These are phyloP conservation scores for Diaporthe citriasiana DNA, from an alignment of 2,329 filamentous ascomycete genomes.

Conservation along the genomic window DNA sequence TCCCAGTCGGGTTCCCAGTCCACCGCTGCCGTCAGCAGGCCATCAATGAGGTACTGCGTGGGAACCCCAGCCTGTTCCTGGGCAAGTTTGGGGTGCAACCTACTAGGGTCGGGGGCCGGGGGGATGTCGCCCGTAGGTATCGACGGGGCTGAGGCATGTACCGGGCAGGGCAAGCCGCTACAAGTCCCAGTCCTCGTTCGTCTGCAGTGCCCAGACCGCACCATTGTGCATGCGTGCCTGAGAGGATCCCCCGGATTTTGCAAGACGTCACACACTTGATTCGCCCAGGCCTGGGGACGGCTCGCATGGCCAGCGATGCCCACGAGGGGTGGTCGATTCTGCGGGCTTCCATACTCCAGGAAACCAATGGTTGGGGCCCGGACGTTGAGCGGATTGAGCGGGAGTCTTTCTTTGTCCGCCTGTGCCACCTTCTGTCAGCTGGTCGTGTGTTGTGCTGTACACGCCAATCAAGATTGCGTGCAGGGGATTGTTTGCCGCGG, in stretches of 20 bases:
- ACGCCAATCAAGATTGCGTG: conserved; percentile 9
- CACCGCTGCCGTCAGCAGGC: conserved; percentile 40
- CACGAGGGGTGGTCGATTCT: conserved; percentile 1
- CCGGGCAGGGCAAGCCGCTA: conserved; percentile 20
- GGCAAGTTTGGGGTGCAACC: conserved; percentile 35
- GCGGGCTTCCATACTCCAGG: background rate
- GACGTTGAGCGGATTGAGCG: conserved; percentile 1
- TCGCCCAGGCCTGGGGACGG: background rate
- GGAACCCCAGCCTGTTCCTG: conserved; percentile 36
- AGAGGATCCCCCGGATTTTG: conserved; percentile 31
- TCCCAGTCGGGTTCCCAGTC: conserved; percentile 38
- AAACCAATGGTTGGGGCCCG: background rate
- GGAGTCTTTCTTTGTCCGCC: conserved; percentile 6
- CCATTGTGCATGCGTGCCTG: conserved; percentile 26
- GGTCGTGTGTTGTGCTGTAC: conserved; percentile 14
- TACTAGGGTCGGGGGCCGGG: conserved; percentile 37
- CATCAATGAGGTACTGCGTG: conserved; percentile 35
- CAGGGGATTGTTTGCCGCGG: conserved; percentile 15
- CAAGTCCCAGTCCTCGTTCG: conserved; percentile 4
- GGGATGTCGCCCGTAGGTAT: conserved; percentile 39
- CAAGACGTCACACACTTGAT: background rate
- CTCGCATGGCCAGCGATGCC: conserved; percentile 1
- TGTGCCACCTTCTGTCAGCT: conserved; percentile 32
- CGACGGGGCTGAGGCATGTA: conserved; percentile 29
- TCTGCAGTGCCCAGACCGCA: background rate